phyloP scores from a whole-genome alignment of 2,329 filamentous ascomycete species.

The Cladophialophora carrionii region DNA sequence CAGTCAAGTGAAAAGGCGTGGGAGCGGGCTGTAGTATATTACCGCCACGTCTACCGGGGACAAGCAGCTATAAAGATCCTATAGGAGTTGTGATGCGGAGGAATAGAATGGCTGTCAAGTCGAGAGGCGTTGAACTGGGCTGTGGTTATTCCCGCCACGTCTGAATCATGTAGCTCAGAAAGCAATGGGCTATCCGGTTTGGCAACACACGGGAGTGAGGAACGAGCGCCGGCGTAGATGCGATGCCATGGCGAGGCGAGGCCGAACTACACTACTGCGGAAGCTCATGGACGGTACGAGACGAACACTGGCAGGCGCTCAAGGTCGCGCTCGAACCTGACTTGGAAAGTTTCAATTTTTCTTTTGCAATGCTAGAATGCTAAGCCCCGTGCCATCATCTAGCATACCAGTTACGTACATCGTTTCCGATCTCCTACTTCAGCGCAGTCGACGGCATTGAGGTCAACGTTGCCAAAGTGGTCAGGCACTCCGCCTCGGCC shows the following conservation, averaged over 20 bases:
- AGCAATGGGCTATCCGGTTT: not conserved
- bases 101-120: no score
- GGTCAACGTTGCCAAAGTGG: not conserved
- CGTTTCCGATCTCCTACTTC: not conserved
- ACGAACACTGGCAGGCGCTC: not conserved
- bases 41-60: not conserved
- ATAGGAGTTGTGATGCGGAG: not conserved
- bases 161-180: no score
- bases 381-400: not conserved
- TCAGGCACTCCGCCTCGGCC: not conserved
- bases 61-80: not conserved
- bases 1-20: no score
- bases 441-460: constrained; percentile 1
- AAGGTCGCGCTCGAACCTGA: not conserved
- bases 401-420: constrained; percentile 4
- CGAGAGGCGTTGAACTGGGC: no score
- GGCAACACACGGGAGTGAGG: not conserved
- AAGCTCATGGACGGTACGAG: not conserved
- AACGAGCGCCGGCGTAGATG: not conserved
- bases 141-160: no score
- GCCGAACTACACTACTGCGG: not conserved
- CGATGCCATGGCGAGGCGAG: not conserved
- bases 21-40: no score
- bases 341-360: constrained; percentile 1
- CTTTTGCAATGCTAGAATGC: constrained; percentile 11